These are phyloP conservation scores for Aspergillus uvarum DNA, from an alignment of 2,329 filamentous ascomycete genomes.

Conservation along the genomic window DNA sequence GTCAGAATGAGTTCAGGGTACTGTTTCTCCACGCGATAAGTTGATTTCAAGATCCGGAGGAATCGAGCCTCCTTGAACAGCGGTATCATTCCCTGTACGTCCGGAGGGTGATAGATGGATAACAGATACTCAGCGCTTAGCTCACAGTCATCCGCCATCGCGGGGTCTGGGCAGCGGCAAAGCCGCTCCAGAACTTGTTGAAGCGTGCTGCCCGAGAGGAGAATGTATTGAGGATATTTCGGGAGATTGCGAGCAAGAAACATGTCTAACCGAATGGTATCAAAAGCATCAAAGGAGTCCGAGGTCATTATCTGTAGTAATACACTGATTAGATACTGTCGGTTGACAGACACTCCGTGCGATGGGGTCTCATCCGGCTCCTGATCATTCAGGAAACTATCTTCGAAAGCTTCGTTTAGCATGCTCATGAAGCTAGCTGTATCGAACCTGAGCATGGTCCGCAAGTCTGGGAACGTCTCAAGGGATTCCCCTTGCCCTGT, in stretches of 20 bases:
- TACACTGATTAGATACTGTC: conserved; percentile 90
- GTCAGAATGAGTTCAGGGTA: conserved; percentile 74
- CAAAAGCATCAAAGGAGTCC: conserved; percentile 68
- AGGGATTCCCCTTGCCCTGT: conserved; percentile 49
- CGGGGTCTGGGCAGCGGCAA: conserved; percentile 76
- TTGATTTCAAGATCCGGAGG: conserved; percentile 86
- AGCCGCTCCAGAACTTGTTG: conserved; percentile 77
- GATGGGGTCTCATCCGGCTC: conserved; percentile 61
- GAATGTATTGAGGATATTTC: conserved; percentile 93
- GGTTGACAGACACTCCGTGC: conserved; percentile 67
- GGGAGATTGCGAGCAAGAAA: conserved; percentile 94
- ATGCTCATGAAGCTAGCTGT: conserved; percentile 90
- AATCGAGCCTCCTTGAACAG: conserved; percentile 78
- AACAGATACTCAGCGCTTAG: conserved; percentile 95
- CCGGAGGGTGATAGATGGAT: conserved; percentile 87
- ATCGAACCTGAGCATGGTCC: conserved; percentile 82
- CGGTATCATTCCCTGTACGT: conserved; percentile 72
- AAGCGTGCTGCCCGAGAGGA: conserved; percentile 82
- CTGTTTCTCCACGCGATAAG: conserved; percentile 76
- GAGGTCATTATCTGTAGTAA: conserved; percentile 83
- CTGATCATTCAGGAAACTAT: conserved; percentile 83
- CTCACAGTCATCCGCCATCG: conserved; percentile 89
- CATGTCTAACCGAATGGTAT: conserved; percentile 96
- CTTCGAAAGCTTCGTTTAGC: conserved; percentile 95
- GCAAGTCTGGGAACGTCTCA: conserved; percentile 80